Evolutionary conservation across 345 rosid species (phyloP).

Genomic region (Pistacia integerrima): DNA sequence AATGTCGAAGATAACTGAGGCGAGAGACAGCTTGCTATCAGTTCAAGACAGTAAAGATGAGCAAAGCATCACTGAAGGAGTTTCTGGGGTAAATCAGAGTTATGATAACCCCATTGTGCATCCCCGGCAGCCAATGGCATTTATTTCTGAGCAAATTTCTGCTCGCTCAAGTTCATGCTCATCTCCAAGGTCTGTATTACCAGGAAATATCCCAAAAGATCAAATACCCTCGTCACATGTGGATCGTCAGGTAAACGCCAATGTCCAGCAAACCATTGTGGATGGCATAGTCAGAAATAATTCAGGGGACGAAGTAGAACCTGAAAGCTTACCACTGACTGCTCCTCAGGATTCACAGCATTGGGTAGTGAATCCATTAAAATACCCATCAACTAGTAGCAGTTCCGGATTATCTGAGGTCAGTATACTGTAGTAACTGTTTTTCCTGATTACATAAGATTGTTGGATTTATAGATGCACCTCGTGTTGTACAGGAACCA

Average conservation of each 20-base stretch:
- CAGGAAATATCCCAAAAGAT: slow-evolving; percentile 23
- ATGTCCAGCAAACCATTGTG: slow-evolving; percentile 16
- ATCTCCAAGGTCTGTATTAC: slow-evolving; percentile 55
- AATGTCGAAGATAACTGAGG: slow-evolving; percentile 8
- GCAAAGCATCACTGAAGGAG: slow-evolving; percentile 28
- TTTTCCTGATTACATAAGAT: background rate
- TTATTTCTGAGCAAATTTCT: slow-evolving; percentile 22
- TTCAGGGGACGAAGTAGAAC: slow-evolving; percentile 21
- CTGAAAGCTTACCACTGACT: slow-evolving; percentile 17
- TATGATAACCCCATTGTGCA: slow-evolving; percentile 21
- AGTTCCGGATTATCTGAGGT: slow-evolving; percentile 26
- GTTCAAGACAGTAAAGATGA: slow-evolving; percentile 16
- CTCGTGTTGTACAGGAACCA: slow-evolving; percentile 30
- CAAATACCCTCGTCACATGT: slow-evolving; percentile 23
- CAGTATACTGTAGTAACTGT: slow-evolving; percentile 15
- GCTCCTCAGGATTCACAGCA: slow-evolving; percentile 26
- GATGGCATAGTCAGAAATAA: slow-evolving; percentile 20
- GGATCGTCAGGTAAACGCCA: slow-evolving; percentile 26
- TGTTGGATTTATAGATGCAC: slow-evolving; percentile 4
- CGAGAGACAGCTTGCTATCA: background rate
- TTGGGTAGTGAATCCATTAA: slow-evolving; percentile 15
- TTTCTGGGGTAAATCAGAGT: slow-evolving; percentile 27
- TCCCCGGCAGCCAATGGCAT: slow-evolving; percentile 13
- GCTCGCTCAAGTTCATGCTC: slow-evolving; percentile 33
- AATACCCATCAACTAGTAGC: slow-evolving; percentile 12